Conservation (phyloP, 1,284 basidiomycete genomes). For the Leccinum griseonigrum region DNA sequence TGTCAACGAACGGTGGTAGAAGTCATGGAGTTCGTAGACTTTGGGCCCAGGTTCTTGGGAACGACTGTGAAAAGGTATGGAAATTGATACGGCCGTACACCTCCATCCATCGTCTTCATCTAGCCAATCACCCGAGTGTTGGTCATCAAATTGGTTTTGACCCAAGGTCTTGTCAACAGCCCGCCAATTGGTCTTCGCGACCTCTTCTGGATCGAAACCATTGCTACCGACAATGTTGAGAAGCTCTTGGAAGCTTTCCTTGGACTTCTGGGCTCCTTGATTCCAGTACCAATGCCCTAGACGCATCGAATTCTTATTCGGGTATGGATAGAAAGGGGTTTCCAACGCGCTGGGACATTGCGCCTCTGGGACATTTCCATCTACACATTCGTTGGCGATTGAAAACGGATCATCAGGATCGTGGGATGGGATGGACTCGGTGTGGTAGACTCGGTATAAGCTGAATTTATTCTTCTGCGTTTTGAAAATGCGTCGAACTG, state of each 20-base stretch:
- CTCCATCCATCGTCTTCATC: neutral
- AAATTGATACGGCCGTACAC: neutral
- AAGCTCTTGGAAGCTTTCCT: neutral
- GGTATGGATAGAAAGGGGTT: neutral
- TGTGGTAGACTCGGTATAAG: too few relatives aligned
- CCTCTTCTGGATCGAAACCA: neutral
- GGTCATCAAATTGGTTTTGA: neutral
- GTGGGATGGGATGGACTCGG: too few relatives aligned
- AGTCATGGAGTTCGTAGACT: neutral
- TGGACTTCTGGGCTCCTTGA: too few relatives aligned
- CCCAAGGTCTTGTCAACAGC: neutral
- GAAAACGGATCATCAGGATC: too few relatives aligned
- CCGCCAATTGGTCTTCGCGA: neutral
- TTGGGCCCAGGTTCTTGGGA: neutral
- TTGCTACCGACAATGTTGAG: neutral
- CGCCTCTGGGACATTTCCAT: too few relatives aligned
- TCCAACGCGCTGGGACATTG: neutral
- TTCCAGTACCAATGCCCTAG: too few relatives aligned
- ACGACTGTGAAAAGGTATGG: neutral
- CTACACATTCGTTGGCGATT: too few relatives aligned
- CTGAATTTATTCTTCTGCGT: too few relatives aligned
- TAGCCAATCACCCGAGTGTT: neutral
- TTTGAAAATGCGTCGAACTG: too few relatives aligned
- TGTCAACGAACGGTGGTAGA: too few relatives aligned
- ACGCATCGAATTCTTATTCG: neutral